These are phyloP conservation scores for Boletus rex-veris DNA, from an alignment of 768 basidiomycete genomes.

Conservation along the genomic window DNA sequence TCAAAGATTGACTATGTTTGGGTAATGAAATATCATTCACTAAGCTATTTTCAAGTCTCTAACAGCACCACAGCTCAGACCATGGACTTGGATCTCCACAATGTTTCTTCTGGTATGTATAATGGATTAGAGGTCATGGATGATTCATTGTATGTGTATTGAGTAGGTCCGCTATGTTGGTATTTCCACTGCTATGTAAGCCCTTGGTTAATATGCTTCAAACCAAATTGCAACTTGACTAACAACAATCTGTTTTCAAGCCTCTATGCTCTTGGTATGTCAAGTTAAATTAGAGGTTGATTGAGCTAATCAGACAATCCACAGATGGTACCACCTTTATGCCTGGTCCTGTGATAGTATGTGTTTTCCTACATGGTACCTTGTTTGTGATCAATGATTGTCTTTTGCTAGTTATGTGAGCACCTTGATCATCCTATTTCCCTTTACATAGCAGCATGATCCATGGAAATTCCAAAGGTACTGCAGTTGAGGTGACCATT, in stretches of 20 bases:
- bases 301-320: not conserved
- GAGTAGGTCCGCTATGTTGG: constrained; percentile 4
- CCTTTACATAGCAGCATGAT: too few species aligned
- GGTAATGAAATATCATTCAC: not conserved
- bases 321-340: constrained; percentile 1
- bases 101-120: constrained; percentile 1
- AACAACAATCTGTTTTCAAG: not conserved
- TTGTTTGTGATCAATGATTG: not conserved
- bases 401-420: not conserved
- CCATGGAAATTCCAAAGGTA: not conserved
- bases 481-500: not conserved
- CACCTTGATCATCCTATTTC: too few species aligned
- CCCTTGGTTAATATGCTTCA: not conserved
- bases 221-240: not conserved
- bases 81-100: constrained; percentile 1
- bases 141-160: not conserved
- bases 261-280: not conserved
- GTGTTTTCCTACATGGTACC: not conserved
- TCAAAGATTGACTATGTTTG: constrained; percentile 5
- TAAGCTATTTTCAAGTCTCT: not conserved
- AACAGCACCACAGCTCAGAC: not conserved
- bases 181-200: constrained; percentile 2
- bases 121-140: too few species aligned
- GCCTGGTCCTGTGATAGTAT: constrained; percentile 1
- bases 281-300: not conserved